Evolutionary conservation across 192 early-diverging fungal species (phyloP), one percentile per base, ranked within the genome.

Genomic region (Fimicolochytrium jonesii): DNA sequence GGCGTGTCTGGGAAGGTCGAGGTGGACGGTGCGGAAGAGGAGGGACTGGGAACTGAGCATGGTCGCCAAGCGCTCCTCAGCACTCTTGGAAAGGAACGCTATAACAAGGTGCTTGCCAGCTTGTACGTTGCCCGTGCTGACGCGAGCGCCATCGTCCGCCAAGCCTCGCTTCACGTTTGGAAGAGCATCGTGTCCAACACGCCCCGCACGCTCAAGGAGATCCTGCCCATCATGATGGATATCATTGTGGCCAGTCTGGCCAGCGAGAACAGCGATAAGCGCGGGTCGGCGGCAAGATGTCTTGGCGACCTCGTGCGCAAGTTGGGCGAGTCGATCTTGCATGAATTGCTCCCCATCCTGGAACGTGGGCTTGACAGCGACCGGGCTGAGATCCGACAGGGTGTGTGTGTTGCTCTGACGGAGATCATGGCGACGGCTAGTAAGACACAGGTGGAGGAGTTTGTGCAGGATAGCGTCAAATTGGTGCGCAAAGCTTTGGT

Each of bases 141-240:
- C 69, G 64, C 80, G 37, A 77, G 77, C 43, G 79, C 76, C 22
- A 79, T 91, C 71, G 94, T 98, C 51, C 86, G 96, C 30, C 93
- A 96, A 70, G 77, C 89, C 49, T 77, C 92, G 43, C 73, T 95
- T 42, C 77, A 83, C 43, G 94, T 99, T 28, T 99, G 97, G 97
- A 98, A 98, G 82, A 78, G 82, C 49, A 80, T 99, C 59, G 94
- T 98, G 17, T 80, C 75, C 70, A 97, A 99, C 74, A 99, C 95
- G 55, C 97, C 97, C 54, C 87, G 94, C 44, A 95, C 94, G 5
- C 79, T 98, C 61, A 93, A 93, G 80, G 93, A 97, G 67, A 95
- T 95, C 54, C 67, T 99, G 68, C 82, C 90, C 17, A 70, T 85
- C 4, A 86, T 98, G 75, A 97, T 99, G 93, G 77, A 85, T 20